Evolutionary conservation across 202 grass and related monocot species (phyloP), one percentile per base, ranked within the genome.

Genomic region (Brachypodium distachyon): DNA sequence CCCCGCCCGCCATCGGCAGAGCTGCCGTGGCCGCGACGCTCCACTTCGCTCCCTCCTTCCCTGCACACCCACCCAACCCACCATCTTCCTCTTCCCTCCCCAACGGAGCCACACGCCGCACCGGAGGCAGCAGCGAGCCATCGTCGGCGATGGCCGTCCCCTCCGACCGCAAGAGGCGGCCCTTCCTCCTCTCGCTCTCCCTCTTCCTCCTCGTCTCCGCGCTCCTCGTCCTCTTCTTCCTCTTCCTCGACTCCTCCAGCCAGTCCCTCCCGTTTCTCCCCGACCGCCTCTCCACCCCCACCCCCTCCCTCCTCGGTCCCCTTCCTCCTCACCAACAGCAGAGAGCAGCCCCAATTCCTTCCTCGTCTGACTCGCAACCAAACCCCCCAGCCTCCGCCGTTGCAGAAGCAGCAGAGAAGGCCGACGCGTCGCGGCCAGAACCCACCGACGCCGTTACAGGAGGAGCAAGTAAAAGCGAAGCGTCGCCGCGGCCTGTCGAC

Each of bases 241-340:
- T 87, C 73, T 76, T 86, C 84, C 52, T 94, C 62, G 75, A 84
- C 39, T 38, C 82, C 72, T 84, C 90, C 5, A 18, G 52, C 0
- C 36, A 65, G 38, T 47, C 52, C 69, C 75, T 88, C 42, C 7
- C 68, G 43, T 54, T 61, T 42, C 50, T 61, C 27, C 52, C 92
- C 32, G 61, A 83, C 49, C 67, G 75, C 72, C 72, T 97, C 32
- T 70, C 78, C 8, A 46, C 61, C 37, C 26, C 60, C 67, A 12
- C 75, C 61, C 40, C 64, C 41, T 16, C 16, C 23, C 39, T n/a
- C n/a, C 86, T 62, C 52, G n/a, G n/a, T n/a, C n/a, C n/a, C n/a
- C n/a, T 72, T 9, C 54, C 61, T 51, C 34, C 66, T 12, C 76
- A 29, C 40, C 40, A 58, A 19, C 67, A 67, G 19, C 80, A 33